phyloP scores from a whole-genome alignment of 148 eudicot species.

The Fagopyrum tataricum region DNA sequence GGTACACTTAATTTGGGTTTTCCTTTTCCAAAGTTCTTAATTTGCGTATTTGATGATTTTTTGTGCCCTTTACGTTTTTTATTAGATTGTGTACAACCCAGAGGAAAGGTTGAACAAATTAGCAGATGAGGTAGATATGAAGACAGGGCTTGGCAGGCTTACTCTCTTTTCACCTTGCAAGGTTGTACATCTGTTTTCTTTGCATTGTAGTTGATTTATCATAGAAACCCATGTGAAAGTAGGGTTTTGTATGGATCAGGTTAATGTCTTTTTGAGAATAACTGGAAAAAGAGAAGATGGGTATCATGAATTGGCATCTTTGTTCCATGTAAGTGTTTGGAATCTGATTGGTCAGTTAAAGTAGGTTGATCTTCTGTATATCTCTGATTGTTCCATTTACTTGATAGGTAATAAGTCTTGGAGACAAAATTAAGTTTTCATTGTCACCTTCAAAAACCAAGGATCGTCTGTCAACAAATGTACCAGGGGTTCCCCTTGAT shows the following conservation, averaged over 20 bases:
- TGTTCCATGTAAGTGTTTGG: conserved; percentile 71
- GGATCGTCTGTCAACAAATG: conserved; percentile 86
- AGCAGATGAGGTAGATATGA: conserved; percentile 80
- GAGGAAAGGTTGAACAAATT: conserved; percentile 61
- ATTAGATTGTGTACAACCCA: conserved; percentile 71
- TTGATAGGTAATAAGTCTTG: conserved; percentile 77
- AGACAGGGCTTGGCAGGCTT: conserved; percentile 74
- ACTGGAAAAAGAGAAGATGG: conserved; percentile 92
- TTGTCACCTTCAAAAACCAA: conserved; percentile 75
- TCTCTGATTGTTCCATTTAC: conserved; percentile 1
- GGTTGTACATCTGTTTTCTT: conserved; percentile 27
- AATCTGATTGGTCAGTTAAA: background rate
- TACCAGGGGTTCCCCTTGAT: conserved; percentile 87
- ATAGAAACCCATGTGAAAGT: background rate
- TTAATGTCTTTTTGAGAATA: conserved; percentile 93
- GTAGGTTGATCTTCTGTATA: background rate
- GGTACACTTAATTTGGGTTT: conserved; percentile 25
- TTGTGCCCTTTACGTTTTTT: conserved; percentile 1
- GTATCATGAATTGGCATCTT: conserved; percentile 94
- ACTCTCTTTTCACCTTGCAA: conserved; percentile 96
- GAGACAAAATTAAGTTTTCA: conserved; percentile 89
- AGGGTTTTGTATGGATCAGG: conserved; percentile 35
- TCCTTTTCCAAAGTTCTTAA: background rate
- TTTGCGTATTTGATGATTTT: conserved; percentile 10
- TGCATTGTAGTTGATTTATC: background rate